Evolutionary conservation across 2,329 filamentous ascomycete species (phyloP), one percentile per base, ranked within the genome.

Genomic region (Fusarium mangiferae): DNA sequence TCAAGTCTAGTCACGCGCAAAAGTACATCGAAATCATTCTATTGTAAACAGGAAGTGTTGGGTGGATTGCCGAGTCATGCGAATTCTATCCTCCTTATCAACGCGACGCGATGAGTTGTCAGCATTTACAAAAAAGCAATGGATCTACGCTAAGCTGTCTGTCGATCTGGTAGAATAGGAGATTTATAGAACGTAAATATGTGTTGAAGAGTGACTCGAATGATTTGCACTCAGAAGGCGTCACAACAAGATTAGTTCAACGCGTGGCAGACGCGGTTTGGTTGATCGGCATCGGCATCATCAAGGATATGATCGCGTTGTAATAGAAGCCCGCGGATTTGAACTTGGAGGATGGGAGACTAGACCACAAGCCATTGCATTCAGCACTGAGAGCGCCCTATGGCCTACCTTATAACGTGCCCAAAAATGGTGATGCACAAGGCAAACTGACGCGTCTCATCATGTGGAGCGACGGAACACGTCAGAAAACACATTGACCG

Each of bases 291-390:
- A 13, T 54, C 9, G 24, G 14, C 35, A 28, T 17, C 3, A 38
- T n/a, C 10, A n/a, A 54, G 18, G 11, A 22, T 8, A 18, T 18
- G 35, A 22, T 41, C 20, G 7, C 10, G 14, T 7, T 18, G 13
- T 13, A 13, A 10, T 9, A 10, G 2, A 38, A 9, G 18, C 3
- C 14, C 7, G 17, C 7, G 6, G 6, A 54, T n/a, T 4, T 36
- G 13, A 2, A 3, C 10, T 22, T 22, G 18, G 4, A 38, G 22
- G 2, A 28, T n/a, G 4, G 3, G 22, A 14, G 35, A 11, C 10
- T 22, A 12, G 7, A 2, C 3, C 10, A 7, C 1, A 10, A 17
- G 6, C 7, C 11, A 10, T n/a, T 17, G 14, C 22, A 3, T 26
- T 28, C 10, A 17, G 33, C 24, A 26, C 14, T 13, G 13, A 26